These are phyloP conservation scores for Sarocladium strictum DNA, from an alignment of 2,329 filamentous ascomycete genomes.

Conservation along the genomic window DNA sequence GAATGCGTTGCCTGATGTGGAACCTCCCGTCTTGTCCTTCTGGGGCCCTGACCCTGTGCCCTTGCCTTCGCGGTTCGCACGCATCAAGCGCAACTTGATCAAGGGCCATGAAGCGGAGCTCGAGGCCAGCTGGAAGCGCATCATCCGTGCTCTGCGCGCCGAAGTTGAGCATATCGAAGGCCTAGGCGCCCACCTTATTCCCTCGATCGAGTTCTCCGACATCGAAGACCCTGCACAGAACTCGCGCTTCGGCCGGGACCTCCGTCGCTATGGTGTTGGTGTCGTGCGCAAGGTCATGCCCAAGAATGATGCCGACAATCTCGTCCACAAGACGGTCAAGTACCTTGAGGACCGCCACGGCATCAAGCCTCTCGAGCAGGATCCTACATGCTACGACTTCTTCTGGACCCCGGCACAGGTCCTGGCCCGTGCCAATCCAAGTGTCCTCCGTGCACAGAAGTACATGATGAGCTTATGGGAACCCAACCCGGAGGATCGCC, in stretches of 20 bases:
- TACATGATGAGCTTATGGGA: conserved; percentile 67
- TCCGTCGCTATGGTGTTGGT: conserved; percentile 58
- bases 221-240: conserved; percentile 42
- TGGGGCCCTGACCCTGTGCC: conserved; percentile 52
- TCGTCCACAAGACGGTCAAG: conserved; percentile 52
- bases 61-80: conserved; percentile 52
- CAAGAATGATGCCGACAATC: conserved; percentile 45
- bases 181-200: conserved; percentile 46
- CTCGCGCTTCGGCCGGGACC: conserved; percentile 48
- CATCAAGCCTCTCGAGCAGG: conserved; percentile 27
- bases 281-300: conserved; percentile 61
- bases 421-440: conserved; percentile 59
- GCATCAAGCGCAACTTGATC: conserved; percentile 49
- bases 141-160: conserved; percentile 43
- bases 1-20: conserved; percentile 25
- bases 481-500: conserved; percentile 43
- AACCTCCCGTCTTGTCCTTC: conserved; percentile 48
- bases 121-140: conserved; percentile 47
- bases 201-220: conserved; percentile 48
- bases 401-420: conserved; percentile 70
- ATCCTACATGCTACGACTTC: conserved; percentile 66
- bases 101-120: conserved; percentile 49
- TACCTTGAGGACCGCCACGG: conserved; percentile 36
- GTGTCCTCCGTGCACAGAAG: conserved; percentile 55
- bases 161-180: conserved; percentile 48